phyloP scores from a whole-genome alignment of 1,284 basidiomycete species.

The Moniliella sp. region DNA sequence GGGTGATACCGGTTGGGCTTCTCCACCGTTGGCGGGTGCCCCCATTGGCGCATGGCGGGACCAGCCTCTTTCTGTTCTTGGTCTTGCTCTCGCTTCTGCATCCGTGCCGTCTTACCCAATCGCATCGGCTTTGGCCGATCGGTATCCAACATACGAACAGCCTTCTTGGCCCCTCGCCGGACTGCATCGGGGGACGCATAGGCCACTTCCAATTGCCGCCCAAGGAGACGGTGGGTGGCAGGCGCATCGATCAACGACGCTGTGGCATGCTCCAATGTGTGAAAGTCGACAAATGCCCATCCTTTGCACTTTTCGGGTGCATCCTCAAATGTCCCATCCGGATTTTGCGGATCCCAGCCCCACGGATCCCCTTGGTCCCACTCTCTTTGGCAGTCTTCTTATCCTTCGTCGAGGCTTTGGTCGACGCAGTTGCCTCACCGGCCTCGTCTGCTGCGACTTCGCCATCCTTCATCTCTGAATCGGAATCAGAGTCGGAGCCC shows the following conservation, averaged over 20 bases:
- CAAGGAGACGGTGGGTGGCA: slow-evolving; percentile 61
- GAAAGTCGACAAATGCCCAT: slow-evolving; percentile 86
- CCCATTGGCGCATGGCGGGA: slow-evolving; percentile 1
- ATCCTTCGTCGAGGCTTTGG: slow-evolving; percentile 1
- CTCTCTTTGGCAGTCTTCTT: background rate
- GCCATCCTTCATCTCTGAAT: background rate
- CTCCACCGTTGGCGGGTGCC: slow-evolving; percentile 11
- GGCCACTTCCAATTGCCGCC: slow-evolving; percentile 65
- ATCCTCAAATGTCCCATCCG: slow-evolving; percentile 87
- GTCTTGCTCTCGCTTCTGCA: slow-evolving; percentile 1
- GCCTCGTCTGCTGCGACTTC: background rate
- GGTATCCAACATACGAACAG: too few relatives aligned
- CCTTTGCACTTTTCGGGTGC: slow-evolving; percentile 71
- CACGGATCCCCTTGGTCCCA: slow-evolving; percentile 36
- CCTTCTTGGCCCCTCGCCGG: too few relatives aligned
- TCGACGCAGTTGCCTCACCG: background rate
- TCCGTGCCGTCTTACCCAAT: slow-evolving; percentile 3
- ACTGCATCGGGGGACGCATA: too few relatives aligned
- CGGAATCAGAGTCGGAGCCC: background rate
- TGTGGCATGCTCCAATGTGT: slow-evolving; percentile 54
- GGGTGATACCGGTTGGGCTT: too few relatives aligned
- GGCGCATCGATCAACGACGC: slow-evolving; percentile 58
- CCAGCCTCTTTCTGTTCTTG: background rate
- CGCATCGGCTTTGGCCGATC: too few relatives aligned
- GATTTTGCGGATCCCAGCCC: slow-evolving; percentile 69